Percentiles rank a stretch among this genome's conserved stretches.
Conservation (phyloP, 2,329 filamentous ascomycete genomes). For the Pseudocercospora cruenta region DNA sequence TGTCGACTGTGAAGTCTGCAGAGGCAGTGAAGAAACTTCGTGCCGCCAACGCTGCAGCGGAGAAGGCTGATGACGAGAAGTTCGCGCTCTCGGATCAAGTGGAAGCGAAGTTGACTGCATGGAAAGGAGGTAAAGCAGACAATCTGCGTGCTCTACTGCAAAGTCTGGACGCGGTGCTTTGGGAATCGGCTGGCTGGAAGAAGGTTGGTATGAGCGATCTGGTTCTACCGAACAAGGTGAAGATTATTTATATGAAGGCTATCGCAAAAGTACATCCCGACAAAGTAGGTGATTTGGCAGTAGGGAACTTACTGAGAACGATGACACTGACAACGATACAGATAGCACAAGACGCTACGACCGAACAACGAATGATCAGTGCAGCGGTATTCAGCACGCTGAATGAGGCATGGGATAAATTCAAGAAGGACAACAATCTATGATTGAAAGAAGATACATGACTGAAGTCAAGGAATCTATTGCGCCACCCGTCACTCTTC, state of each 20-base stretch:
- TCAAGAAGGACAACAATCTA: conserved; percentile 65
- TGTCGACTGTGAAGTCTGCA: conserved; percentile 45
- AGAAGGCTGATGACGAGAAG: conserved; percentile 87
- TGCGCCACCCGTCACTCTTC: neutral
- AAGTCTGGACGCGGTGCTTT: conserved; percentile 85
- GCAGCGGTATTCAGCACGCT: conserved; percentile 66
- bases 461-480: neutral
- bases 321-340: conserved; percentile 34
- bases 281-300: conserved; percentile 69
- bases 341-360: conserved; percentile 67
- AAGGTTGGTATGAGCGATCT: conserved; percentile 93
- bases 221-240: conserved; percentile 91
- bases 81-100: conserved; percentile 86
- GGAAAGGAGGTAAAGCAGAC: conserved; percentile 90
- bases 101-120: conserved; percentile 74
- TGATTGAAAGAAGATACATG: conserved; percentile 34
- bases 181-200: conserved; percentile 93
- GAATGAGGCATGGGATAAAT: conserved; percentile 72
- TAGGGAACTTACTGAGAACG: neutral
- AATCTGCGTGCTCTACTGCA: conserved; percentile 86
- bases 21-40: conserved; percentile 83
- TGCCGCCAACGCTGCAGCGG: conserved; percentile 81
- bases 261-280: conserved; percentile 98
- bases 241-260: conserved; percentile 98
- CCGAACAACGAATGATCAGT: conserved; percentile 69